Conservation (phyloP, 2,329 filamentous ascomycete genomes). For the Madurella mycetomatis region DNA sequence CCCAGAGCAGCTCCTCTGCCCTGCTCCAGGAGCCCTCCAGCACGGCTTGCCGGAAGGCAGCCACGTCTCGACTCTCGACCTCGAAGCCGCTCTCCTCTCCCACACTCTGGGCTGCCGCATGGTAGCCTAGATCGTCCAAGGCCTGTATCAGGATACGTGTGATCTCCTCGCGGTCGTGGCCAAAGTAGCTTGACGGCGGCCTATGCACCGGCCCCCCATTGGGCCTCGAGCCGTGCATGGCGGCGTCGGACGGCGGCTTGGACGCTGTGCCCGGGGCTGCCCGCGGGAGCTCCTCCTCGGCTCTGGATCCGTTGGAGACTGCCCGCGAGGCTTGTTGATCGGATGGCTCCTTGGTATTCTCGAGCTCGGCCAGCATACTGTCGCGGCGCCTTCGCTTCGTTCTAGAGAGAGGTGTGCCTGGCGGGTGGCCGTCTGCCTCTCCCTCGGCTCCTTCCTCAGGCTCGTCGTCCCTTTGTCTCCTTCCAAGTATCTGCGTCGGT, state of each 20-base stretch:
- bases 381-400: conserved; percentile 44
- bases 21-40: conserved; percentile 75
- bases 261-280: conserved; percentile 45
- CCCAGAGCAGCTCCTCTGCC: conserved; percentile 77
- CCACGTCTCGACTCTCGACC: conserved; percentile 79
- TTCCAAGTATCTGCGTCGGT: conserved; percentile 45
- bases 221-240: conserved; percentile 54
- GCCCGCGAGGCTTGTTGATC: conserved; percentile 53
- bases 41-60: conserved; percentile 78
- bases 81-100: conserved; percentile 80
- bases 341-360: conserved; percentile 40
- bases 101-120: conserved; percentile 67
- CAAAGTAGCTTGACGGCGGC: conserved; percentile 55
- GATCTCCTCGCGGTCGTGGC: conserved; percentile 88
- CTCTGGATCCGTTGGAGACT: conserved; percentile 52
- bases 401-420: conserved; percentile 8
- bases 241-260: conserved; percentile 34
- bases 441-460: conserved; percentile 39
- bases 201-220: conserved; percentile 26
- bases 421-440: conserved; percentile 27
- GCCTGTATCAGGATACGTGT: conserved; percentile 90
- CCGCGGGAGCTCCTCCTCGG: conserved; percentile 39
- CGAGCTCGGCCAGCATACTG: conserved; percentile 62
- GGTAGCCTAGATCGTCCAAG: conserved; percentile 82
- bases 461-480: conserved; percentile 48